Conservation (phyloP, 805 yeast species). For the Candida wancherniae region DNA sequence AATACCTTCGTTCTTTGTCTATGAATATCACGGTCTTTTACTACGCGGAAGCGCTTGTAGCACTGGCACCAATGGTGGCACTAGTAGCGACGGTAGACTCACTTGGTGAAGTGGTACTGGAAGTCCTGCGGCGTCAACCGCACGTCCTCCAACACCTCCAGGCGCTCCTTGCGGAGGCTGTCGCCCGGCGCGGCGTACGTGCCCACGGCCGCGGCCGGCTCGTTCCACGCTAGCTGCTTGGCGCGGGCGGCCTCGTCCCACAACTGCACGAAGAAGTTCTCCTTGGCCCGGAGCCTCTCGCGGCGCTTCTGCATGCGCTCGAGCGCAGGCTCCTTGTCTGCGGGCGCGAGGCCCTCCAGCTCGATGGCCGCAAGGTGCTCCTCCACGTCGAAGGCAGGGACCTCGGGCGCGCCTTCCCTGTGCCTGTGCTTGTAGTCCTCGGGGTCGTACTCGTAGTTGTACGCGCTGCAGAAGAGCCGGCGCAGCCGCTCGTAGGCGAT, state of each 20-base stretch:
- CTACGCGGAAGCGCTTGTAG: too few relatives aligned
- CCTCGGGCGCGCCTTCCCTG: slow-evolving; percentile 5
- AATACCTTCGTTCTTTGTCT: too few relatives aligned
- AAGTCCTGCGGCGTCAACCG: slow-evolving; percentile 3
- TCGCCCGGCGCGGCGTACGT: slow-evolving; percentile 2
- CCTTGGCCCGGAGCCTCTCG: slow-evolving; percentile 5
- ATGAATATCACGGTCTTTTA: too few relatives aligned
- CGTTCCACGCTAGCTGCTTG: slow-evolving; percentile 8
- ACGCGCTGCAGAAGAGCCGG: slow-evolving; percentile 22
- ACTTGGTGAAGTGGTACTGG: not conserved
- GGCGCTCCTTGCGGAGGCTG: slow-evolving; percentile 1
- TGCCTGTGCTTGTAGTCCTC: slow-evolving; percentile 8
- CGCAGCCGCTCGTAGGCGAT: slow-evolving; percentile 23
- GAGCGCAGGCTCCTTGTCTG: not conserved
- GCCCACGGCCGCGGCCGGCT: not conserved
- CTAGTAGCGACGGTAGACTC: too few relatives aligned
- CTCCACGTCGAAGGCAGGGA: slow-evolving; percentile 10
- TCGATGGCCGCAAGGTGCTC: slow-evolving; percentile 11
- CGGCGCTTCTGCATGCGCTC: slow-evolving; percentile 3
- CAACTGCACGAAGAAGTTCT: slow-evolving; percentile 7
- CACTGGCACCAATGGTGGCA: too few relatives aligned
- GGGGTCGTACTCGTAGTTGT: slow-evolving; percentile 26
- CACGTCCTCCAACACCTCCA: slow-evolving; percentile 1
- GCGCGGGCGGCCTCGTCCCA: slow-evolving; percentile 7
- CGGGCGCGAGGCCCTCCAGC: slow-evolving; percentile 1